phyloP scores from a whole-genome alignment of 257 asterid species.

The Jacaranda mimosifolia region DNA sequence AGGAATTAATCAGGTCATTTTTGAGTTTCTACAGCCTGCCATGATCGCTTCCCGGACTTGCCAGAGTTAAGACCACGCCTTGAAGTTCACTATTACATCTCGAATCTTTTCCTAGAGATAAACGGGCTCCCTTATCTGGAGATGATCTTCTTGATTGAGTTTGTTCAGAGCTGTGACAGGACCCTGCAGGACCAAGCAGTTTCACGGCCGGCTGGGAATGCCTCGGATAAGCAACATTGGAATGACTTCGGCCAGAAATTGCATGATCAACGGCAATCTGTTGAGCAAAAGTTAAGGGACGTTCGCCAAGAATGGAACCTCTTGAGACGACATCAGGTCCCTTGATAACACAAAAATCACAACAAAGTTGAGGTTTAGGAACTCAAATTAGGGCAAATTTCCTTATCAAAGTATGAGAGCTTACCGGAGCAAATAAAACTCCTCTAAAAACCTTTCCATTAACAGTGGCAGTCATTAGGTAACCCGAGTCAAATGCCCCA shows the following conservation, averaged over 20 bases:
- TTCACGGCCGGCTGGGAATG: constrained; percentile 48
- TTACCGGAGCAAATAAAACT: constrained; percentile 86
- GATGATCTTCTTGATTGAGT: constrained; percentile 42
- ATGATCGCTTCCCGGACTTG: constrained; percentile 52
- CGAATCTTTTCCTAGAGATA: constrained; percentile 39
- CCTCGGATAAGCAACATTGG: constrained; percentile 42
- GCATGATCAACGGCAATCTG: constrained; percentile 38
- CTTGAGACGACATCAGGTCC: constrained; percentile 60
- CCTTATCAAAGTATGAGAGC: neutral
- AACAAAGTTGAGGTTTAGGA: neutral
- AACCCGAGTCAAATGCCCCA: constrained; percentile 93
- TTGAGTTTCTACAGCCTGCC: too few relatives aligned
- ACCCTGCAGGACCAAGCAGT: too few relatives aligned
- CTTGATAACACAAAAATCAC: constrained; percentile 41
- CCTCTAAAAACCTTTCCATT: constrained; percentile 90
- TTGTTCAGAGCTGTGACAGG: too few relatives aligned
- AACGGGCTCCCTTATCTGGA: constrained; percentile 36
- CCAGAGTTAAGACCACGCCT: constrained; percentile 82
- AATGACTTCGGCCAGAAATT: constrained; percentile 31
- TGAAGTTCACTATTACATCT: constrained; percentile 63
- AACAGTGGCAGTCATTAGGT: constrained; percentile 88
- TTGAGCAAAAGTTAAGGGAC: constrained; percentile 34
- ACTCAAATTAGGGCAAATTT: neutral
- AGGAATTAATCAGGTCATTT: too few relatives aligned
- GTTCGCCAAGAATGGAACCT: constrained; percentile 52